These are phyloP conservation scores for Isatis tinctoria DNA, from an alignment of 345 rosid species.

Conservation along the genomic window DNA sequence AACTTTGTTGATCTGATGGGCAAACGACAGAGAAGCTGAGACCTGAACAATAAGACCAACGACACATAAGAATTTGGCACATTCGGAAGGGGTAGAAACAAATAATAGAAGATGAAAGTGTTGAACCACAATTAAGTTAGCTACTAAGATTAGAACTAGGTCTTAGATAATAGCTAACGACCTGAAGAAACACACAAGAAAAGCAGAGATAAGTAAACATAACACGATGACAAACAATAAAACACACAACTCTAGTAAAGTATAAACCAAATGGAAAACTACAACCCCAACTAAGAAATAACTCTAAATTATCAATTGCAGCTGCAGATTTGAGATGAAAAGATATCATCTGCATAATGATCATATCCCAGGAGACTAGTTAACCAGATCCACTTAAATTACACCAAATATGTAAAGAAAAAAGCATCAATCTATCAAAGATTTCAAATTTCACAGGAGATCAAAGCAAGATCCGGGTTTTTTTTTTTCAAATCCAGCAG, in stretches of 20 bases:
- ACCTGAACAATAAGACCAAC: conserved; percentile 9
- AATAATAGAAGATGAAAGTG: background rate
- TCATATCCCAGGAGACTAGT: background rate
- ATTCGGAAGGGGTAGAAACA: background rate
- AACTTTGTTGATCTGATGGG: conserved; percentile 36
- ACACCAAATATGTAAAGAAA: background rate
- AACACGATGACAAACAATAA: background rate
- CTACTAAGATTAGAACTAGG: background rate
- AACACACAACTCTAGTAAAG: conserved; percentile 5
- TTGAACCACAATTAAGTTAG: background rate
- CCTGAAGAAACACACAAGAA: background rate
- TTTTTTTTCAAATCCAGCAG: background rate
- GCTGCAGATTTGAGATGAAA: too few relatives aligned
- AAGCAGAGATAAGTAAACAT: background rate
- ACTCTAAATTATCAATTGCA: background rate
- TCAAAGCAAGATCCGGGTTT: conserved; percentile 11
- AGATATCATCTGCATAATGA: background rate
- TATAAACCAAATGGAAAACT: too few relatives aligned
- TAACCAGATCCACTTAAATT: conserved; percentile 8
- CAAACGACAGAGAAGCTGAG: conserved; percentile 16
- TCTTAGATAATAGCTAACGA: background rate
- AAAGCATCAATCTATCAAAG: conserved; percentile 5
- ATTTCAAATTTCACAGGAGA: background rate
- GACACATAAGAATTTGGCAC: background rate
- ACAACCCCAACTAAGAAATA: background rate